Percentiles rank a stretch among this genome's conserved stretches.
Evolutionary conservation across 805 yeast genomes (phyloP).

Genomic region (Cyberlindnera lachancei): DNA sequence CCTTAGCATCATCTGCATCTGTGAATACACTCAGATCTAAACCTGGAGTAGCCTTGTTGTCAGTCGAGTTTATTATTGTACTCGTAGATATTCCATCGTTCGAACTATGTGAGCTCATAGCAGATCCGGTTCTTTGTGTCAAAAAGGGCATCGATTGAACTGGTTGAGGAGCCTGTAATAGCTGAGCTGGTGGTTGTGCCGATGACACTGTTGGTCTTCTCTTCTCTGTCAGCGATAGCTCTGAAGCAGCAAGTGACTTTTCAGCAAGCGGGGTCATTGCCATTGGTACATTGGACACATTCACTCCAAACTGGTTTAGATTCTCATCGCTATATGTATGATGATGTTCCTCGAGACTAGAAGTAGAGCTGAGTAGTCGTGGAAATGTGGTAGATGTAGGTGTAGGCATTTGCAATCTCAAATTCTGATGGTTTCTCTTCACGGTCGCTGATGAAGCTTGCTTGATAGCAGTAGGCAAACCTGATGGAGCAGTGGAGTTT

Average conservation of each 20-base stretch:
- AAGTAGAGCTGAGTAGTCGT: constrained; percentile 27
- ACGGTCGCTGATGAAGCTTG: neutral
- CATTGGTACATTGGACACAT: constrained; percentile 43
- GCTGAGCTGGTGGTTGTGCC: constrained; percentile 4
- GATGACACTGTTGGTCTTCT: constrained; percentile 4
- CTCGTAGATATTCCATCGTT: constrained; percentile 5
- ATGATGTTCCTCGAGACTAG: constrained; percentile 21
- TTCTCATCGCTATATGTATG: too few relatives aligned
- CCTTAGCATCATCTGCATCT: constrained; percentile 17
- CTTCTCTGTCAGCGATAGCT: neutral
- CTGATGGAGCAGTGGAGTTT: constrained; percentile 1
- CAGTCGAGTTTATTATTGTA: constrained; percentile 7
- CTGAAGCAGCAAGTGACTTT: constrained; percentile 23
- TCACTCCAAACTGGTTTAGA: constrained; percentile 63
- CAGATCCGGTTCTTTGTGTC: constrained; percentile 9
- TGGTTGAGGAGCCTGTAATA: neutral
- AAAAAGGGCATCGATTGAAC: constrained; percentile 14
- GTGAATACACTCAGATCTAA: constrained; percentile 17
- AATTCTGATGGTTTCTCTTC: constrained; percentile 40
- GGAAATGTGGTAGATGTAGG: constrained; percentile 39
- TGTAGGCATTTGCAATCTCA: constrained; percentile 69
- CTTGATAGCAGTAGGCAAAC: neutral
- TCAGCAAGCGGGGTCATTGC: constrained; percentile 82
- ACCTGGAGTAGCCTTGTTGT: constrained; percentile 5
- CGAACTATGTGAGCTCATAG: constrained; percentile 11